Percentiles rank a stretch among this genome's conserved stretches.
These are phyloP conservation scores for Heliamphora pulchella DNA, from an alignment of 179 eudicot genomes.

Conservation along the genomic window DNA sequence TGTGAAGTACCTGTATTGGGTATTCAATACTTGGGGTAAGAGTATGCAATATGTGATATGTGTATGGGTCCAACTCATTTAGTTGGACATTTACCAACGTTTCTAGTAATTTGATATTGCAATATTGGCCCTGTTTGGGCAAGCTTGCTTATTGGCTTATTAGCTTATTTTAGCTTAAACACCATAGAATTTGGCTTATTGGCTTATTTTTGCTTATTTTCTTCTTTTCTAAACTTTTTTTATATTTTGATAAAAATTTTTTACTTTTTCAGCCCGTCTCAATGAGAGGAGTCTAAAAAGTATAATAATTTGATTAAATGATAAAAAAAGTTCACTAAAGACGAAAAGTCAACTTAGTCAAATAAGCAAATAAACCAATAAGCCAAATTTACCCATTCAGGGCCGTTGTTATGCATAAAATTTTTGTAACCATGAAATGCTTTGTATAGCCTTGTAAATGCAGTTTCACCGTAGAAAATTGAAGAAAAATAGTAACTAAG, in stretches of 20 bases:
- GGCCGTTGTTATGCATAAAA: neutral
- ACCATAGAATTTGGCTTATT: neutral
- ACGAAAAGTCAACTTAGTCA: too few species aligned
- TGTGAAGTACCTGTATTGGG: neutral
- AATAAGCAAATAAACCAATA: too few species aligned
- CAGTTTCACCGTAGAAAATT: neutral
- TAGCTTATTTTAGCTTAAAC: neutral
- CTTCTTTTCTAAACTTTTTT: too few species aligned
- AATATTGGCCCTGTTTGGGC: neutral
- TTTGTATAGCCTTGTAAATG: neutral
- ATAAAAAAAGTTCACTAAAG: too few species aligned
- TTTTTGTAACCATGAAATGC: neutral
- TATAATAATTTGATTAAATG: too few species aligned
- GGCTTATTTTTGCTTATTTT: too few species aligned
- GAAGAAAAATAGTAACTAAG: neutral
- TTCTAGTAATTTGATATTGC: neutral
- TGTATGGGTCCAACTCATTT: neutral
- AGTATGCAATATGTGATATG: neutral
- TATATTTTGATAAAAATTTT: too few species aligned
- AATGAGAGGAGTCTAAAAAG: too few species aligned
- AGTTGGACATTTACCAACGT: neutral
- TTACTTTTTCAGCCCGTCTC: too few species aligned
- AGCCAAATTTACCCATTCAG: neutral
- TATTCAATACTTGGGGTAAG: neutral
- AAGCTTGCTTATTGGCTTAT: too few species aligned